Evolutionary conservation across 2,329 filamentous ascomycete genomes (phyloP), one percentile per base, ranked within the genome.

Genomic region (Didymella exigua): DNA sequence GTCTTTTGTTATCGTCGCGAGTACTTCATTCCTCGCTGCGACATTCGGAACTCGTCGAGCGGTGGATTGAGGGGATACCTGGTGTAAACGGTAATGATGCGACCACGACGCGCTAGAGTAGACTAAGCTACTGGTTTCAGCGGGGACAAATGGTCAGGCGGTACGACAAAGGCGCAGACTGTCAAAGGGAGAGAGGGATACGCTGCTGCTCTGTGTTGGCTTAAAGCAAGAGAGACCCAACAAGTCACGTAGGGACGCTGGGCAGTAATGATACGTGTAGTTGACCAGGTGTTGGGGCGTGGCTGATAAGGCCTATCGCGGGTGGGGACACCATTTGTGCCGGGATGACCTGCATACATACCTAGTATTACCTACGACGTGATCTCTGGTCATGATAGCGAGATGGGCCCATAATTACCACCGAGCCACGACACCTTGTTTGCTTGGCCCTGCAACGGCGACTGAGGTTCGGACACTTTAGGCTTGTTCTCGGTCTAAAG

Each of bases 31-130:
- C 56, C 58, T 60, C 52, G 60, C 61, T 54, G 61, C 56, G 58
- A 54, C 44, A 42, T 59, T 46, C 26, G 46, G 41, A 56, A 46
- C 34, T 31, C 36, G 23, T 49, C 36, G 56, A 56, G 66, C 56
- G 60, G 61, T 59, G 62, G 51, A 61, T 54, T 59, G 60, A 59
- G 59, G 47, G 49, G 43, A 37, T 40, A 21, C 6, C 45, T 46
- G 47, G 55, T 56, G 56, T 59, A 56, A 58, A 59, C 56, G 41
- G 60, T 57, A 59, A 65, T 63, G 57, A 66, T 64, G 63, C 60
- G 56, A 57, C 56, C 52, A 66, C 50, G 19, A 40, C 41, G 54
- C 61, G 60, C 65, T 68, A 68, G 53, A 24, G 37, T 59, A 31
- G 54, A 60, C 59, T 56, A 58, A 60, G 60, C 46, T 19, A 49